Percentiles rank a stretch among this genome's conserved stretches.
Conservation (phyloP, 1,284 basidiomycete genomes). For the Stygiomarasmius scandens region DNA sequence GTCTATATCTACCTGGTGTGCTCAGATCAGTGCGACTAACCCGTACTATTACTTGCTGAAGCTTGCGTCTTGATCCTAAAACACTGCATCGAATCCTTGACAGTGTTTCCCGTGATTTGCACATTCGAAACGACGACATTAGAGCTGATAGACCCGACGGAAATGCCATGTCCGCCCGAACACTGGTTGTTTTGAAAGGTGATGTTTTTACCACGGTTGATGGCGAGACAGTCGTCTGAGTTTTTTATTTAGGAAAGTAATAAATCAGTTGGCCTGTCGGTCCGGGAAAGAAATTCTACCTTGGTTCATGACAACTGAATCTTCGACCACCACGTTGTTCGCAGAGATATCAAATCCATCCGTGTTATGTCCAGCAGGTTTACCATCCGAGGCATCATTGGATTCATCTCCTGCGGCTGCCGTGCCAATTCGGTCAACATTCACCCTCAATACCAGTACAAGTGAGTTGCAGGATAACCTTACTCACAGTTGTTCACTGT, state of each 20-base stretch:
- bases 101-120: conserved; percentile 49
- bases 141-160: conserved; percentile 55
- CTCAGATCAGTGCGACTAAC: no score
- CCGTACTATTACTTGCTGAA: conserved; percentile 30
- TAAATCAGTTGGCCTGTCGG: no score
- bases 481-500: conserved; percentile 9
- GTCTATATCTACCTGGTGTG: no score
- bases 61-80: conserved; percentile 51
- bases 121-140: conserved; percentile 48
- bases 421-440: no score
- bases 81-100: conserved; percentile 38
- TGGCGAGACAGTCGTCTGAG: conserved; percentile 70
- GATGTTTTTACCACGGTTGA: conserved; percentile 52
- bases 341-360: conserved; percentile 14
- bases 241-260: no score
- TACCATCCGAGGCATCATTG: conserved; percentile 2
- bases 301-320: conserved; percentile 3
- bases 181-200: conserved; percentile 49
- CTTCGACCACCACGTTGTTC: conserved; percentile 4
- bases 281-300: no score
- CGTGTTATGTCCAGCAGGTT: conserved; percentile 10
- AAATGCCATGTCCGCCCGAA: conserved; percentile 52
- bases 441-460: no score
- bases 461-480: no score
- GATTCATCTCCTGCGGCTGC: conserved; percentile 10